phyloP scores from a whole-genome alignment of 176 grass and related monocot species.

The Elaeis guineensis region DNA sequence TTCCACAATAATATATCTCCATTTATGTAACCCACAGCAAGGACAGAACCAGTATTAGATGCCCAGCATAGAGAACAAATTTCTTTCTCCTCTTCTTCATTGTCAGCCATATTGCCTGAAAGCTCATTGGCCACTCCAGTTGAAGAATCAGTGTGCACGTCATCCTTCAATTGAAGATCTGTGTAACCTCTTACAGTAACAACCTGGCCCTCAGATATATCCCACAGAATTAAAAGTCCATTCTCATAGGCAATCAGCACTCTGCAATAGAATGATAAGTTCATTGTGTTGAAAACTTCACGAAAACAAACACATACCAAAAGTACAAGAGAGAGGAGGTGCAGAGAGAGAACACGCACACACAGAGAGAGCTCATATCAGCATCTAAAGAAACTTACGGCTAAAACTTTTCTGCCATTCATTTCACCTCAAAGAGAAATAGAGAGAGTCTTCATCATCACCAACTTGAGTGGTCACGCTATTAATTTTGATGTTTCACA shows the following conservation, averaged over 20 bases:
- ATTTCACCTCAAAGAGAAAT: too few relatives aligned
- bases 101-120: constrained; percentile 23
- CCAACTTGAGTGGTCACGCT: too few relatives aligned
- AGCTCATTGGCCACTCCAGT: constrained; percentile 28
- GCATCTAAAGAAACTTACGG: too few relatives aligned
- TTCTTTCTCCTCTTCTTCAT: constrained; percentile 68
- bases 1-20: constrained; percentile 92
- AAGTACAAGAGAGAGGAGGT: too few relatives aligned
- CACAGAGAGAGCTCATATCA: too few relatives aligned
- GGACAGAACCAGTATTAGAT: constrained; percentile 41
- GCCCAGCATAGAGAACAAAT: constrained; percentile 94
- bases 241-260: constrained; percentile 85
- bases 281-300: neutral
- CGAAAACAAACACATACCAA: too few relatives aligned
- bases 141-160: constrained; percentile 15
- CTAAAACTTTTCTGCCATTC: too few relatives aligned
- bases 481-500: too few relatives aligned
- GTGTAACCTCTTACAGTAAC: constrained; percentile 46
- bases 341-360: too few relatives aligned
- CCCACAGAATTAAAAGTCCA: constrained; percentile 88
- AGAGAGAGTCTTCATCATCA: too few relatives aligned
- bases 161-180: constrained; percentile 45
- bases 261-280: constrained; percentile 33
- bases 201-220: constrained; percentile 49
- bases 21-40: constrained; percentile 79